A percentile compares a stretch with the other conserved stretches of the same genome.
phyloP scores from a whole-genome alignment of 768 basidiomycete genomes.

The Boletus reticuloceps region DNA sequence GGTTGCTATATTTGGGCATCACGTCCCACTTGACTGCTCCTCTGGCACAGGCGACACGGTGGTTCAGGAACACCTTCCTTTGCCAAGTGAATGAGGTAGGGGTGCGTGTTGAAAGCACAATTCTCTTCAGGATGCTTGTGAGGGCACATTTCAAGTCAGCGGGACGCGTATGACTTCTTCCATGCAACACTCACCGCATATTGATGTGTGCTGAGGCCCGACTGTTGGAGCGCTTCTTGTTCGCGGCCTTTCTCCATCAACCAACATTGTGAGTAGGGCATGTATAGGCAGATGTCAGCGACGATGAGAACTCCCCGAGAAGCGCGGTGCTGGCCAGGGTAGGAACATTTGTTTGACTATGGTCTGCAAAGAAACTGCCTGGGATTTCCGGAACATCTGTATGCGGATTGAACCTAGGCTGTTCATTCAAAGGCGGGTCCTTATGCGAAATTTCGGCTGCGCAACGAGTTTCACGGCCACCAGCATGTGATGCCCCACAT shows the following conservation, averaged over 20 bases:
- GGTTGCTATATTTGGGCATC: no score
- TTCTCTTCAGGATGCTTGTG: no score
- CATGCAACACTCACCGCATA: no score
- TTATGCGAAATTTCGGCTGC: conserved; percentile 28
- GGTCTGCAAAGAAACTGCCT: conserved; percentile 32
- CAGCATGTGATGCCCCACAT: conserved; percentile 33
- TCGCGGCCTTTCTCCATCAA: conserved; percentile 37
- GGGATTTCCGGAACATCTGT: conserved; percentile 29
- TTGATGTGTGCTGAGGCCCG: no score
- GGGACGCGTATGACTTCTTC: no score
- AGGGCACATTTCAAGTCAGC: no score
- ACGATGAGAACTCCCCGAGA: neutral
- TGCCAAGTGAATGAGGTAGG: no score
- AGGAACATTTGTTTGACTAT: conserved; percentile 37
- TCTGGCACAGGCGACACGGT: no score
- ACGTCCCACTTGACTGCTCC: no score
- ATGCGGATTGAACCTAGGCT: conserved; percentile 27
- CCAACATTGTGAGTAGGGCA: conserved; percentile 47
- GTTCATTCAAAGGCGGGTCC: conserved; percentile 30
- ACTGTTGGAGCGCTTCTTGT: conserved; percentile 37
- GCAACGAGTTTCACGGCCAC: conserved; percentile 31
- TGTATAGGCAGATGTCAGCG: conserved; percentile 13
- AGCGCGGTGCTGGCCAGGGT: conserved; percentile 29
- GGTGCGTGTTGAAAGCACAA: no score
- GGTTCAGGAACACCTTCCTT: no score